Conservation (phyloP, 2,329 filamentous ascomycete species). For the Arthrobotrys sinensis region DNA sequence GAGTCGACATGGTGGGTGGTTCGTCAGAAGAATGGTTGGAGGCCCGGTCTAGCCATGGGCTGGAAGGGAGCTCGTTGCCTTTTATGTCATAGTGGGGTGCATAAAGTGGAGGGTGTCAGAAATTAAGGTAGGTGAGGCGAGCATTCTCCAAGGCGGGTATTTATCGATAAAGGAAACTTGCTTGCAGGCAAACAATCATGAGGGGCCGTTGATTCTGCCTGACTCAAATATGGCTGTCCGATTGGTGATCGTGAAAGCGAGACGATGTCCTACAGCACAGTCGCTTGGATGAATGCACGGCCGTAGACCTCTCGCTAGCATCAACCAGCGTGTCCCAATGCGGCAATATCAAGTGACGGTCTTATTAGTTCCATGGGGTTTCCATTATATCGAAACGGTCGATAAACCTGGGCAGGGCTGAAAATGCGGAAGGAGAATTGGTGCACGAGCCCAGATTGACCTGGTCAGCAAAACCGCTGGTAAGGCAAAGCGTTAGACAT, state of each 20-base stretch:
- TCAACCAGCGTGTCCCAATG: slow-evolving; percentile 26
- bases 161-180: slow-evolving; percentile 58
- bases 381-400: slow-evolving; percentile 31
- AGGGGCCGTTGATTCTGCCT: slow-evolving; percentile 22
- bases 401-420: slow-evolving; percentile 44
- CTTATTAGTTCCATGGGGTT: slow-evolving; percentile 45
- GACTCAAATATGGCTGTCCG: slow-evolving; percentile 32
- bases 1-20: slow-evolving; percentile 33
- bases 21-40: slow-evolving; percentile 35
- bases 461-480: slow-evolving; percentile 34
- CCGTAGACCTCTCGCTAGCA: slow-evolving; percentile 21
- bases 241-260: slow-evolving; percentile 35
- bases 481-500: slow-evolving; percentile 47
- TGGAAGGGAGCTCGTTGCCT: slow-evolving; percentile 57
- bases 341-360: slow-evolving; percentile 28
- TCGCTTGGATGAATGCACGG: slow-evolving; percentile 33
- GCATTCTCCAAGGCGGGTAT: slow-evolving; percentile 54
- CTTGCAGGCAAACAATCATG: slow-evolving; percentile 37
- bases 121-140: slow-evolving; percentile 53
- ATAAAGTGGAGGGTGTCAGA: slow-evolving; percentile 46
- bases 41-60: slow-evolving; percentile 37
- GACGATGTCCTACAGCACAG: slow-evolving; percentile 29
- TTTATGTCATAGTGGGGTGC: slow-evolving; percentile 60
- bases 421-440: slow-evolving; percentile 50
- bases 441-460: slow-evolving; percentile 24